These are phyloP conservation scores for Apophysomyces trapeziformis DNA, from an alignment of 371 early-diverging fungal species.

Conservation along the genomic window DNA sequence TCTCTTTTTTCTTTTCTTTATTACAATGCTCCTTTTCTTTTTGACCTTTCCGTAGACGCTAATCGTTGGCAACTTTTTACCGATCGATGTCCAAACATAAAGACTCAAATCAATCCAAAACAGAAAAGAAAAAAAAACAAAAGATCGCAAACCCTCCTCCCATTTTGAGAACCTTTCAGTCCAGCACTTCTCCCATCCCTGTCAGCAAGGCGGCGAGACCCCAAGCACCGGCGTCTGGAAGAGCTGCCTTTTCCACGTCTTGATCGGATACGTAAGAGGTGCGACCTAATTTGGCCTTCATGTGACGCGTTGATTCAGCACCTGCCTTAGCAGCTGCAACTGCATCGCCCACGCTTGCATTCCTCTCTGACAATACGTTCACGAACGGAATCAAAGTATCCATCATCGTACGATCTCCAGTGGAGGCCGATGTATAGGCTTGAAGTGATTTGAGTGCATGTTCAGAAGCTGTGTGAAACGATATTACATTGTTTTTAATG, in stretches of 20 bases:
- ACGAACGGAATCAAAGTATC: slow-evolving; percentile 79
- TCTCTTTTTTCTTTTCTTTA: too few species aligned
- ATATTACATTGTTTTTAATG: neutral
- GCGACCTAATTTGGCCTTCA: slow-evolving; percentile 72
- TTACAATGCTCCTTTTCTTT: neutral
- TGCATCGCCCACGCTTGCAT: slow-evolving; percentile 42
- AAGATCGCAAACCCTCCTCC: neutral
- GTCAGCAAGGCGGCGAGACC: slow-evolving; percentile 62
- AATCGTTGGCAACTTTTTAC: slow-evolving; percentile 85
- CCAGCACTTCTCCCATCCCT: slow-evolving; percentile 40
- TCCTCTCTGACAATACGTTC: slow-evolving; percentile 39
- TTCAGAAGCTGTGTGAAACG: slow-evolving; percentile 28
- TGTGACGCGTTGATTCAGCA: slow-evolving; percentile 57
- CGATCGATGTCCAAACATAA: slow-evolving; percentile 54
- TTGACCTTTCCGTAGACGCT: slow-evolving; percentile 40
- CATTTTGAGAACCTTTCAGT: neutral
- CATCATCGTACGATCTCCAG: slow-evolving; percentile 82
- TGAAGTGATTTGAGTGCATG: slow-evolving; percentile 65
- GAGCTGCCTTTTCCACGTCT: slow-evolving; percentile 39
- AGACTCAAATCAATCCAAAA: neutral
- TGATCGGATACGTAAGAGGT: slow-evolving; percentile 69
- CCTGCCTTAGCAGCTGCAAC: slow-evolving; percentile 62
- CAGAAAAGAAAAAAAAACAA: neutral
- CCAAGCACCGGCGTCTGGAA: slow-evolving; percentile 77
- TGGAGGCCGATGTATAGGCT: slow-evolving; percentile 72